Evolutionary conservation across 2,329 filamentous ascomycete genomes (phyloP).

Genomic region (Bipolaris bicolor): DNA sequence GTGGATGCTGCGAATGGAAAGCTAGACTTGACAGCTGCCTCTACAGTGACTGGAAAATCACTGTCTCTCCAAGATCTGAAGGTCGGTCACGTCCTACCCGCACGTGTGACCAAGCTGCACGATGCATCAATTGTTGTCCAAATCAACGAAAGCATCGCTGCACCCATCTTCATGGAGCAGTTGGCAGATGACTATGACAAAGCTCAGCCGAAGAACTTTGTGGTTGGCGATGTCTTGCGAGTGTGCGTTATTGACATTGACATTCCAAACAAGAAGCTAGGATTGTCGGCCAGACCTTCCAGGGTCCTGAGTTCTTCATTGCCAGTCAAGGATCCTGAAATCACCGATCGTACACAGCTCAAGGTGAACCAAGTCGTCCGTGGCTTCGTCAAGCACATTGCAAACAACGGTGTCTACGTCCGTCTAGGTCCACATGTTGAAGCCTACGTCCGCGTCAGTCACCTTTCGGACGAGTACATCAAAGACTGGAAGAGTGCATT

Average conservation of each 20-base stretch:
- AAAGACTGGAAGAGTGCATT: constrained; percentile 96
- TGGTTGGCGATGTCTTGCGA: constrained; percentile 84
- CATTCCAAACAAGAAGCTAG: constrained; percentile 79
- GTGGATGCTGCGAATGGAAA: constrained; percentile 75
- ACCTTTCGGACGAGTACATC: constrained; percentile 87
- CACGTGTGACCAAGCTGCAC: constrained; percentile 81
- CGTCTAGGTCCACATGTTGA: constrained; percentile 80
- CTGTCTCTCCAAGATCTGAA: constrained; percentile 75
- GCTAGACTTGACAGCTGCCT: constrained; percentile 81
- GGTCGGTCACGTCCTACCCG: constrained; percentile 80
- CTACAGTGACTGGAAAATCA: constrained; percentile 61
- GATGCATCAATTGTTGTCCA: constrained; percentile 86
- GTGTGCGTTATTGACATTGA: constrained; percentile 87
- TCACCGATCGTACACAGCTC: constrained; percentile 73
- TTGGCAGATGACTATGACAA: constrained; percentile 85
- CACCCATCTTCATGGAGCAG: constrained; percentile 81
- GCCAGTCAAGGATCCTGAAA: constrained; percentile 79
- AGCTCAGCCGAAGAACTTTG: constrained; percentile 74
- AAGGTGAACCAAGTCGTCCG: constrained; percentile 79
- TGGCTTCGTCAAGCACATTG: constrained; percentile 89
- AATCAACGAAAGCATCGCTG: constrained; percentile 79
- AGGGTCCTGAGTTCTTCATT: constrained; percentile 86
- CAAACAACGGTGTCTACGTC: constrained; percentile 88
- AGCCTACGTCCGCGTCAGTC: constrained; percentile 82
- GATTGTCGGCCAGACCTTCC: constrained; percentile 83